phyloP scores from a whole-genome alignment of 768 basidiomycete species.

The Hysterangium stoloniferum region DNA sequence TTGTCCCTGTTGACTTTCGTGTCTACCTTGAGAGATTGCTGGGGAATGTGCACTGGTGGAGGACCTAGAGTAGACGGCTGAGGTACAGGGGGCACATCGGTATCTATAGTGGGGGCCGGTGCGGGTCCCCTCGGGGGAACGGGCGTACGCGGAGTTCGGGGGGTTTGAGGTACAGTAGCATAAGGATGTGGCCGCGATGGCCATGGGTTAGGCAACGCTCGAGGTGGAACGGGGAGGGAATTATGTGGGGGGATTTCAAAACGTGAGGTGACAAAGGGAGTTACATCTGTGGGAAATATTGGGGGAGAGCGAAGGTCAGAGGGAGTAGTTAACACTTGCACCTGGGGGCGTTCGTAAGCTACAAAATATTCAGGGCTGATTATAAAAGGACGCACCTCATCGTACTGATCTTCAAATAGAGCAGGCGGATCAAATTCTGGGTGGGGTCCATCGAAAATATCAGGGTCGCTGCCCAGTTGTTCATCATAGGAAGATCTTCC shows the following conservation, averaged over 20 bases:
- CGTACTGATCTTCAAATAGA: not conserved
- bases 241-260: not conserved
- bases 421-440: slow-evolving; percentile 17
- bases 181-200: too few species aligned
- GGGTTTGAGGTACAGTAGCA: not conserved
- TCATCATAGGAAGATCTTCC: too few species aligned
- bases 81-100: not conserved
- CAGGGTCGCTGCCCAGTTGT: too few species aligned
- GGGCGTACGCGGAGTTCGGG: slow-evolving; percentile 2
- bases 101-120: slow-evolving; percentile 1
- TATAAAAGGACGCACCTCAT: not conserved
- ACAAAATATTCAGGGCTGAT: not conserved
- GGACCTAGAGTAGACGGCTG: not conserved
- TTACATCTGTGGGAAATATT: slow-evolving; percentile 3
- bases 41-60: not conserved
- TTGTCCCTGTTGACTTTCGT: slow-evolving; percentile 1
- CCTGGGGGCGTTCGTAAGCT: slow-evolving; percentile 8
- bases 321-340: not conserved
- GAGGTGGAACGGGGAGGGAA: not conserved
- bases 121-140: slow-evolving; percentile 9
- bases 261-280: not conserved
- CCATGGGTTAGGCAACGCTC: not conserved
- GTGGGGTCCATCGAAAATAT: not conserved
- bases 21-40: not conserved
- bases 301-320: not conserved